Evolutionary conservation across 345 rosid genomes (phyloP).

Genomic region (Viola odorata): DNA sequence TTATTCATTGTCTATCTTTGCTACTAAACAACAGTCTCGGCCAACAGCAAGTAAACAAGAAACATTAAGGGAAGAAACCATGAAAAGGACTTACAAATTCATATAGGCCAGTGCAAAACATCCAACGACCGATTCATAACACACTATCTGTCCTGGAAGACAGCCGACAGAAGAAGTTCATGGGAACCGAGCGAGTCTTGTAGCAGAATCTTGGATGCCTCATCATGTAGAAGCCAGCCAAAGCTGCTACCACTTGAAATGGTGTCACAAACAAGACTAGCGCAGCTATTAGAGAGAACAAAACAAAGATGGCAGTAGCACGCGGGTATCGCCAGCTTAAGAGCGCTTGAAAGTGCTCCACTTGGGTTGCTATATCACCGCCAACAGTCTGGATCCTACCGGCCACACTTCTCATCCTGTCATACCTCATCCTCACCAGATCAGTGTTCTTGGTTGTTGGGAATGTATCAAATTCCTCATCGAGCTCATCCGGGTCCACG

Average conservation of each 20-base stretch:
- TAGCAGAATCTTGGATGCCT: conserved; percentile 33
- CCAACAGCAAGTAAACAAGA: conserved; percentile 4
- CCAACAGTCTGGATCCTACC: conserved; percentile 31
- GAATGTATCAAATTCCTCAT: conserved; percentile 33
- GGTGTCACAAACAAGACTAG: conserved; percentile 31
- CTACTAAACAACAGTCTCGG: background rate
- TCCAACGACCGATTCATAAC: conserved; percentile 13
- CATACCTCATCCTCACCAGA: conserved; percentile 29
- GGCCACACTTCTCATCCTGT: conserved; percentile 26
- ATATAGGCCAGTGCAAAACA: background rate
- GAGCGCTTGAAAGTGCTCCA: conserved; percentile 28
- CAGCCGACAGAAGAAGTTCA: conserved; percentile 30
- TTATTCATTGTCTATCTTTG: background rate
- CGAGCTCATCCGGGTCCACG: conserved; percentile 29
- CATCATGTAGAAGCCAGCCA: conserved; percentile 27
- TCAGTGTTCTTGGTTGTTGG: conserved; percentile 29
- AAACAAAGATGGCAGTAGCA: conserved; percentile 22
- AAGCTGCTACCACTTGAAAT: conserved; percentile 28
- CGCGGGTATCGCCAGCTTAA: conserved; percentile 32
- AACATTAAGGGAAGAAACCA: background rate
- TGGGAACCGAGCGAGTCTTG: conserved; percentile 24
- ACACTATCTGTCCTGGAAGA: conserved; percentile 28
- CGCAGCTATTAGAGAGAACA: conserved; percentile 23
- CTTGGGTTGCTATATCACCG: conserved; percentile 36
- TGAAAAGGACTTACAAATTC: conserved; percentile 7